Evolutionary conservation across 805 yeast species (phyloP).

Genomic region (Wickerhamiella brachini): DNA sequence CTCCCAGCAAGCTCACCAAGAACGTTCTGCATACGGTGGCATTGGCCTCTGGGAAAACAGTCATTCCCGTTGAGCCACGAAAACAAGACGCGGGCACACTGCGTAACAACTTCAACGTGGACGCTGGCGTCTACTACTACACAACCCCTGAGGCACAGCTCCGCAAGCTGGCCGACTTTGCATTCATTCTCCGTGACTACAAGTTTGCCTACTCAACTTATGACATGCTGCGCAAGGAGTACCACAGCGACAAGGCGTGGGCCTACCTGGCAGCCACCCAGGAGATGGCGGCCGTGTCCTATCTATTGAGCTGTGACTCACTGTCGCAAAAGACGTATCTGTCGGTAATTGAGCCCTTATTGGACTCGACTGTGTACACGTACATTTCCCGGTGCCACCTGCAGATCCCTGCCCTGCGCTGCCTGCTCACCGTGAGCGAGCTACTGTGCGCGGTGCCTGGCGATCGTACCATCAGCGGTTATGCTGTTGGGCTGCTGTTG

Average conservation of each 20-base stretch:
- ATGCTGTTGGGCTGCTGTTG: slow-evolving; percentile 34
- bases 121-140: slow-evolving; percentile 6
- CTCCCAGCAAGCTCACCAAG: slow-evolving; percentile 2
- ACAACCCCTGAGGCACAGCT: slow-evolving; percentile 43
- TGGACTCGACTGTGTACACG: slow-evolving; percentile 64
- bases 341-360: slow-evolving; percentile 42
- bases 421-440: slow-evolving; percentile 56
- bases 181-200: slow-evolving; percentile 81
- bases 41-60: background rate
- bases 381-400: slow-evolving; percentile 58
- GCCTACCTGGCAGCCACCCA: slow-evolving; percentile 67
- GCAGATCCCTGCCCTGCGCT: slow-evolving; percentile 56
- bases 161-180: slow-evolving; percentile 83
- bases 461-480: slow-evolving; percentile 31
- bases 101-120: slow-evolving; percentile 1
- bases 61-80: background rate
- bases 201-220: slow-evolving; percentile 71
- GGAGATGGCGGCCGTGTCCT: slow-evolving; percentile 70
- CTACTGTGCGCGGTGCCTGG: slow-evolving; percentile 36
- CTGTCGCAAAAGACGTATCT: slow-evolving; percentile 33
- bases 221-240: slow-evolving; percentile 69
- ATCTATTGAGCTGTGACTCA: slow-evolving; percentile 38
- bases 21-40: slow-evolving; percentile 6
- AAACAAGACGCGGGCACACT: background rate
- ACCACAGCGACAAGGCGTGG: slow-evolving; percentile 68